Conservation (phyloP, 768 basidiomycete species). For the Suillus clintonianus region DNA sequence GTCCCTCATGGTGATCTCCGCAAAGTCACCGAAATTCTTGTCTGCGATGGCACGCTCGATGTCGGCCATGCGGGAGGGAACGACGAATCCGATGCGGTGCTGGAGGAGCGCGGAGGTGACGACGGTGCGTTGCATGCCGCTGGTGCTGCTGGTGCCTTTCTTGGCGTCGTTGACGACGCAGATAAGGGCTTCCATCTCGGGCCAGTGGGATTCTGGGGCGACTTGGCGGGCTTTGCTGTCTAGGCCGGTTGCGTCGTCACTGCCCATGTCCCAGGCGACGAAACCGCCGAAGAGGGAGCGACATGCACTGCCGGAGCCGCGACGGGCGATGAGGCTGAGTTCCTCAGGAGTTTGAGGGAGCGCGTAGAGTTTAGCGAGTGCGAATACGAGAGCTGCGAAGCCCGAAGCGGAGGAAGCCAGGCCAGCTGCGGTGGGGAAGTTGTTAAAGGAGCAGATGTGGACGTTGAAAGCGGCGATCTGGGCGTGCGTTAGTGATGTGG, state of each 20-base stretch:
- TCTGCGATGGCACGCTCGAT: slow-evolving; percentile 80
- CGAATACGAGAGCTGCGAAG: slow-evolving; percentile 91
- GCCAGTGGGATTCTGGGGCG: slow-evolving; percentile 87
- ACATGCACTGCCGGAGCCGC: slow-evolving; percentile 97
- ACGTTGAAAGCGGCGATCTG: slow-evolving; percentile 73
- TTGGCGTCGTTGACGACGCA: slow-evolving; percentile 96
- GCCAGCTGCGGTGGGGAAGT: slow-evolving; percentile 98
- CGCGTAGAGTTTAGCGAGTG: slow-evolving; percentile 82
- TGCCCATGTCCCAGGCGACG: slow-evolving; percentile 85
- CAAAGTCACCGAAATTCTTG: slow-evolving; percentile 88
- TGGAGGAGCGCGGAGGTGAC: slow-evolving; percentile 87
- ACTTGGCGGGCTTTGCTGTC: slow-evolving; percentile 91
- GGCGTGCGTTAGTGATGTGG: not conserved
- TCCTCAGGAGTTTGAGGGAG: slow-evolving; percentile 77
- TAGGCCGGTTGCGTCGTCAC: slow-evolving; percentile 66
- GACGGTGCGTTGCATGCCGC: slow-evolving; percentile 97
- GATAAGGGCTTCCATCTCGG: slow-evolving; percentile 94
- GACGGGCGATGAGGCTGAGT: slow-evolving; percentile 93
- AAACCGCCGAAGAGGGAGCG: slow-evolving; percentile 96
- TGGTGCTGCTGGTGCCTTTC: slow-evolving; percentile 92
- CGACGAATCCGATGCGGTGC: slow-evolving; percentile 84
- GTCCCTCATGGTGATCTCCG: slow-evolving; percentile 92
- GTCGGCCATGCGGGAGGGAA: slow-evolving; percentile 81
- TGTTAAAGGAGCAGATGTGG: slow-evolving; percentile 94
- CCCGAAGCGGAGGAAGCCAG: slow-evolving; percentile 97